A percentile compares a stretch with the other conserved stretches of the same genome.
Evolutionary conservation across 1,284 basidiomycete genomes (phyloP).

Genomic region (Puccinia hordei): DNA sequence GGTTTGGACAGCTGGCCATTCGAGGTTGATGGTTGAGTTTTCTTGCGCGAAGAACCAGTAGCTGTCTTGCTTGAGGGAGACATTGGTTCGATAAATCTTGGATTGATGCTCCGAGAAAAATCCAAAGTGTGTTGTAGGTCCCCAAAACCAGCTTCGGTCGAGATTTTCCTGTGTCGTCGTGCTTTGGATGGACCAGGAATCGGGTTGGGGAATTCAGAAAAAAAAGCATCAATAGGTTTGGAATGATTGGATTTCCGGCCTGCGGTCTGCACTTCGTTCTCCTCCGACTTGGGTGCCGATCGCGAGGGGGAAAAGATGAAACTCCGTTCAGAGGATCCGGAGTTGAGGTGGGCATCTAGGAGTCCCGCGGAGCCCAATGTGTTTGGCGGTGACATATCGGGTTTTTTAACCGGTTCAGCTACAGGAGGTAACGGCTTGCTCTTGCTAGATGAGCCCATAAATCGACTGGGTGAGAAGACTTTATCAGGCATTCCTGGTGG

Average conservation of each 20-base stretch:
- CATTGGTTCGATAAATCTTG: too few relatives aligned
- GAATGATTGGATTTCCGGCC: constrained; percentile 17
- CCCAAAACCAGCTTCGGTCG: neutral
- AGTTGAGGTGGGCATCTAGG: constrained; percentile 26
- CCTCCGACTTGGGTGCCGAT: neutral
- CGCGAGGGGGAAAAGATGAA: constrained; percentile 25
- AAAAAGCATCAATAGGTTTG: neutral
- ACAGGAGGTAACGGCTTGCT: constrained; percentile 2
- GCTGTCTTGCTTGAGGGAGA: too few relatives aligned
- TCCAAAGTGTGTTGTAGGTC: too few relatives aligned
- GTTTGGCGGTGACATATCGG: neutral
- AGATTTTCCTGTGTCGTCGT: neutral
- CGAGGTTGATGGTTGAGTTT: too few relatives aligned
- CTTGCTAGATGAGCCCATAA: neutral
- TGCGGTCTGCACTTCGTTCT: neutral
- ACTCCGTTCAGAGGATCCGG: neutral
- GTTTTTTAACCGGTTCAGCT: constrained; percentile 24
- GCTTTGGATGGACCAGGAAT: neutral
- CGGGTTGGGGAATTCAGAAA: neutral
- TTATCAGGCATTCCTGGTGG: constrained; percentile 5
- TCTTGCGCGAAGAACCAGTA: too few relatives aligned
- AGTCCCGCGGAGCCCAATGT: constrained; percentile 3
- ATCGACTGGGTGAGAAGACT: constrained; percentile 29
- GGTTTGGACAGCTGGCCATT: too few relatives aligned
- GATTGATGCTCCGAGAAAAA: too few relatives aligned